phyloP scores from a whole-genome alignment of 306 rosid species.

The Vigna trinervia region DNA sequence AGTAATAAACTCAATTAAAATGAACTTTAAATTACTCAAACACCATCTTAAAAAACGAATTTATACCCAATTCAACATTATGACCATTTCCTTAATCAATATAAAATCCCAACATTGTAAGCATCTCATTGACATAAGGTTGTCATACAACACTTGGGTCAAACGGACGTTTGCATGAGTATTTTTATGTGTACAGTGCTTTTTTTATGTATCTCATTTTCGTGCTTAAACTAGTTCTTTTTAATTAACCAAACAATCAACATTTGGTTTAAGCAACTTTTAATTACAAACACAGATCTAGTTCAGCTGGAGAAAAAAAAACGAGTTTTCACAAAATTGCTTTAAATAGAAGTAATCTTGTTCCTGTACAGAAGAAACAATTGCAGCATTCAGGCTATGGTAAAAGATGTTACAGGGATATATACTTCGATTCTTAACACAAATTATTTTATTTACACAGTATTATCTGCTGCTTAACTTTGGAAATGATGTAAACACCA shows the following conservation, averaged over 20 bases:
- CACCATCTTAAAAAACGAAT: too few species aligned
- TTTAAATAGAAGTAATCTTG: constrained; percentile 49
- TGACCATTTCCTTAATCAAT: too few species aligned
- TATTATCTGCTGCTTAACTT: constrained; percentile 51
- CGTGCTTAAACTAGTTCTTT: too few species aligned
- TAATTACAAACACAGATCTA: background rate
- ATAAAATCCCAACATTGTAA: too few species aligned
- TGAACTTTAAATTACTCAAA: too few species aligned
- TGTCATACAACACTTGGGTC: too few species aligned
- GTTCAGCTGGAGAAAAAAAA: background rate
- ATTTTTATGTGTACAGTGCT: too few species aligned
- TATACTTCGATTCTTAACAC: constrained; percentile 44
- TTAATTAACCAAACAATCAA: background rate
- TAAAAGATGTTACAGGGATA: constrained; percentile 50
- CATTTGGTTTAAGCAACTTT: background rate
- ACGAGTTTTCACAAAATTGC: constrained; percentile 9
- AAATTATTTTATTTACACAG: constrained; percentile 63
- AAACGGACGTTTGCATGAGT: too few species aligned
- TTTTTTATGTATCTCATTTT: too few species aligned
- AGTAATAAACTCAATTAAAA: too few species aligned
- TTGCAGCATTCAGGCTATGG: constrained; percentile 43
- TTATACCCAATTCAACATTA: too few species aligned
- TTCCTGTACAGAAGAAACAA: constrained; percentile 62
- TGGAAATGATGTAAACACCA: constrained; percentile 39
- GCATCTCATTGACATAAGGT: too few species aligned